These are phyloP conservation scores for Epichloe hybrida DNA, from an alignment of 2,329 filamentous ascomycete genomes.

Conservation along the genomic window DNA sequence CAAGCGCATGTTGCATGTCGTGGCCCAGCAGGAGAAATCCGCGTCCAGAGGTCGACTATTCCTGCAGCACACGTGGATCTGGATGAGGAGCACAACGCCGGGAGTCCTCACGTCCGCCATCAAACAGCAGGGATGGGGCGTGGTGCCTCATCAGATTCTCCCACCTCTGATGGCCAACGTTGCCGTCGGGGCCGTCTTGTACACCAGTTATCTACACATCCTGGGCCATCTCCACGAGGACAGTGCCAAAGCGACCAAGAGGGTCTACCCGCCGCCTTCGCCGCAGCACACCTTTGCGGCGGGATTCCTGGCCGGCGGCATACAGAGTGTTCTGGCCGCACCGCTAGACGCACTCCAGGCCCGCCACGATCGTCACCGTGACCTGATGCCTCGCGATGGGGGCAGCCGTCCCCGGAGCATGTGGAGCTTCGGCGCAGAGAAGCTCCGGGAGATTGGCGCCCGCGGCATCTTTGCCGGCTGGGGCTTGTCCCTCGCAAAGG, in stretches of 20 bases:
- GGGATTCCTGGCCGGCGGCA: conserved; percentile 52
- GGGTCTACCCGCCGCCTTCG: conserved; percentile 57
- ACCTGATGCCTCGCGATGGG: conserved; percentile 29
- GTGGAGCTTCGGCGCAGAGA: conserved; percentile 55
- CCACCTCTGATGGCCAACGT: conserved; percentile 64
- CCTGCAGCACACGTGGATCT: conserved; percentile 29
- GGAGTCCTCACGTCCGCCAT: conserved; percentile 56
- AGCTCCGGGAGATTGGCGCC: conserved; percentile 55
- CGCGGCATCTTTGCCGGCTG: conserved; percentile 65
- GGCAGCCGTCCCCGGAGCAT: conserved; percentile 43
- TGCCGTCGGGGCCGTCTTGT: conserved; percentile 59
- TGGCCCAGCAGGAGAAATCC: conserved; percentile 19
- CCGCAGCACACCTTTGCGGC: conserved; percentile 52
- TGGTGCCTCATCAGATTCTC: conserved; percentile 64
- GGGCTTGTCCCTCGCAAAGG: conserved; percentile 57
- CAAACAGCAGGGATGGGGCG: conserved; percentile 55
- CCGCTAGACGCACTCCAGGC: conserved; percentile 65
- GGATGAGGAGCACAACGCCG: conserved; percentile 52
- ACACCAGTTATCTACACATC: conserved; percentile 61
- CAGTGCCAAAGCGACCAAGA: conserved; percentile 39
- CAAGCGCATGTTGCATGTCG: conserved; percentile 22
- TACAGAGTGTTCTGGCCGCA: conserved; percentile 60
- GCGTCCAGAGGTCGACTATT: conserved; percentile 19
- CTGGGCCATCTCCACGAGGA: conserved; percentile 54
- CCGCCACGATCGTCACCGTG: conserved; percentile 46